Base-by-base conservation (phyloP, 257 asterid genomes). In the Plectranthus barbatus region DNA sequence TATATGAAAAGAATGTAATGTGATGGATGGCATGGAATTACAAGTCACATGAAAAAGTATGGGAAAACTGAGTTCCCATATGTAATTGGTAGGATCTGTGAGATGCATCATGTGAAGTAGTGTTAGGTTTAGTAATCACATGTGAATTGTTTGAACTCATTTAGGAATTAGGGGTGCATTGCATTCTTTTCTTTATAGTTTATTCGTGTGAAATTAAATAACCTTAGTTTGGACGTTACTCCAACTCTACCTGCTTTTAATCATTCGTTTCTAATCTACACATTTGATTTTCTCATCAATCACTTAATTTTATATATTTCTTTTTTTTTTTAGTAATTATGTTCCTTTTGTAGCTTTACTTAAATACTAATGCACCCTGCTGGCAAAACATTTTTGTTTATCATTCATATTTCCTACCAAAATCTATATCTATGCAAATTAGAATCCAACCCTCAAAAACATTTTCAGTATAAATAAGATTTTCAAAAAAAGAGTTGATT, bases 171-270 rank as follows among this genome's bases (percentile, higher is more conserved):
- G 47, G 68, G 54, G 39, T 39, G 19, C 10, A 19, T 42, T 13
- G 44, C 31, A 12, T 20, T 8, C 8, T 0, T 23, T 40, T 26
- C 48, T 7, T 6, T 4, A 10, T 9, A 40, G 37, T 58, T 21
- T 39, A 20, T 6, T 20, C 6, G 9, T 58, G 4, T 20, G 10
- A 56, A 66, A 51, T 23, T 20, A 36, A 15, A 52, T 62, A 56
- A 40, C 13, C 76, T 75, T 70, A 9, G 76, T 18, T 75, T 75
- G 71, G 64, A 71, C 52, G 80, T 66, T 71, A 75, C 76, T 66
- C 69, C 18, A 54, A 15, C 52, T 15, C 29, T 52, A 23, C 46
- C 3, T 45, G 42, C 14, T n/a, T 71, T 63, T 40, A 62, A 71
- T 71, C 61, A 71, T 71, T 46, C n/a, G n/a, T n/a, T n/a, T n/a